phyloP scores from a whole-genome alignment of 768 basidiomycete species.

The Amanita muscaria region DNA sequence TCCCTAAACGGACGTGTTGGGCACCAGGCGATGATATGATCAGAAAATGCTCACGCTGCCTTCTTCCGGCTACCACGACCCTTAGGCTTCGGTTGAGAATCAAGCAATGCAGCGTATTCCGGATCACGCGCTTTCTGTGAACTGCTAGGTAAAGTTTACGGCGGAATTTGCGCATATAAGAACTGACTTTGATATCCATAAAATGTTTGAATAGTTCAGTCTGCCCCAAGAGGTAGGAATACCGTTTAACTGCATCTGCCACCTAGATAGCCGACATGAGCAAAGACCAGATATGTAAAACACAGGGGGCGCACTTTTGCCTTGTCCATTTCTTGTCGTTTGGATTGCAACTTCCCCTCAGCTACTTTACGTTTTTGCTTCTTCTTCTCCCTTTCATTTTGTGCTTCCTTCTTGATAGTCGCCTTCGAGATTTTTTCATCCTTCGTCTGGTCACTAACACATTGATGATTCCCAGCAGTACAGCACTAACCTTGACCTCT shows the following conservation, averaged over 20 bases:
- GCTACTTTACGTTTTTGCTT: slow-evolving; percentile 52
- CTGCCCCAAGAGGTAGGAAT: slow-evolving; percentile 95
- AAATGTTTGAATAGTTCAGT: slow-evolving; percentile 98
- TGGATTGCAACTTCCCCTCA: slow-evolving; percentile 59
- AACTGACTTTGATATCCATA: slow-evolving; percentile 83
- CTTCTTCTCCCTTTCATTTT: slow-evolving; percentile 27
- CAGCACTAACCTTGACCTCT: slow-evolving; percentile 20
- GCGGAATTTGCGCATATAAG: background rate
- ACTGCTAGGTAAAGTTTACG: slow-evolving; percentile 1
- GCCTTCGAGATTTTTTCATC: slow-evolving; percentile 20
- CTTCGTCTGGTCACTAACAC: slow-evolving; percentile 2
- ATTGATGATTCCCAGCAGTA: slow-evolving; percentile 4
- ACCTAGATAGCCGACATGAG: slow-evolving; percentile 39
- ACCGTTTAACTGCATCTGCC: slow-evolving; percentile 90
- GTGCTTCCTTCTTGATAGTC: slow-evolving; percentile 23
- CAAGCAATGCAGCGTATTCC: slow-evolving; percentile 84
- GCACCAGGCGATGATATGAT: background rate
- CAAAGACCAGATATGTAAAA: background rate
- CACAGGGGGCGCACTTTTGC: slow-evolving; percentile 50
- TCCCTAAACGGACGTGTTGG: slow-evolving; percentile 37
- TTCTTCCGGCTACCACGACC: slow-evolving; percentile 76
- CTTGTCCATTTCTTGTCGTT: slow-evolving; percentile 81
- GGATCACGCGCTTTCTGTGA: slow-evolving; percentile 86
- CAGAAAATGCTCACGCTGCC: slow-evolving; percentile 30
- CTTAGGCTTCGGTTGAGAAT: slow-evolving; percentile 78